Evolutionary conservation across 768 basidiomycete genomes (phyloP).

Genomic region (Guyanaporus albipodus): DNA sequence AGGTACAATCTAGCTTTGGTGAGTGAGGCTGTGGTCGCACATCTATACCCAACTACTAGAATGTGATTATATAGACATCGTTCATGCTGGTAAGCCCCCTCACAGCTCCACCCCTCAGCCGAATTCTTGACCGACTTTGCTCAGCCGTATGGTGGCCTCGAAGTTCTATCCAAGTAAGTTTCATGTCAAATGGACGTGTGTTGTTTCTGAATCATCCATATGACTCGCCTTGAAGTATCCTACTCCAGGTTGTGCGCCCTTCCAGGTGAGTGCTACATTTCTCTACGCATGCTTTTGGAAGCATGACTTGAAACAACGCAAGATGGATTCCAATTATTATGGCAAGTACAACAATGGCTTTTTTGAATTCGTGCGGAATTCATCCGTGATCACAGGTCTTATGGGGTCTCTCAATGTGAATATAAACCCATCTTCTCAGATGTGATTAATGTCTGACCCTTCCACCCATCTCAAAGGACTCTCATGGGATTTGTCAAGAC

Average conservation of each 20-base stretch:
- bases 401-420: slow-evolving; percentile 1
- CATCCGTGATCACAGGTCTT: neutral
- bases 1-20: slow-evolving; percentile 2
- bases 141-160: neutral
- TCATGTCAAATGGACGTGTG: neutral
- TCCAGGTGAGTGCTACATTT: neutral
- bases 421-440: neutral
- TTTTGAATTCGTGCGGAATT: neutral
- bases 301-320: neutral
- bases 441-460: neutral
- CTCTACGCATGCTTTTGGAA: neutral
- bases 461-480: neutral
- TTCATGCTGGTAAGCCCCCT: neutral
- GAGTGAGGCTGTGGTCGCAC: neutral
- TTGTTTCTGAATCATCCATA: neutral
- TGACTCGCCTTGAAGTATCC: neutral
- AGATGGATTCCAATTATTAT: slow-evolving; percentile 7
- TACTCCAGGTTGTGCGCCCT: neutral
- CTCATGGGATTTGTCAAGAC: slow-evolving; percentile 2
- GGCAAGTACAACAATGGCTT: neutral
- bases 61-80: neutral
- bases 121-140: neutral
- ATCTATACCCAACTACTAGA: neutral
- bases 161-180: slow-evolving; percentile 1
- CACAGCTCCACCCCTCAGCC: too few species aligned